phyloP scores from a whole-genome alignment of 345 rosid species.

The Gossypium herbaceum region DNA sequence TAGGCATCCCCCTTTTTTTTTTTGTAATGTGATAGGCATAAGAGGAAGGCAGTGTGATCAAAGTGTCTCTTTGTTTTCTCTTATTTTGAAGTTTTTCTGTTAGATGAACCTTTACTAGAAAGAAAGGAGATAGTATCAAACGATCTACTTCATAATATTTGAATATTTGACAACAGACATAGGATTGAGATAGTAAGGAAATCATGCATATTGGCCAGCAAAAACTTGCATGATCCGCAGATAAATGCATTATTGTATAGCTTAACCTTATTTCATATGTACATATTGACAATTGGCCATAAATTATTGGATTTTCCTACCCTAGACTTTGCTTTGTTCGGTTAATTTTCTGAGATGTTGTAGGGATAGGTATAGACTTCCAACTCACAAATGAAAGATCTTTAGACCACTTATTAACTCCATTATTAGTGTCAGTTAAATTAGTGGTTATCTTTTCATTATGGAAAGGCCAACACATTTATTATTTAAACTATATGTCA shows the following conservation, averaged over 20 bases:
- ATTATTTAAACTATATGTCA: neutral
- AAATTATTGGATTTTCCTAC: neutral
- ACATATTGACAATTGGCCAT: neutral
- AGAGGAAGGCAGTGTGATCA: neutral
- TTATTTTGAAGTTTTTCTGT: neutral
- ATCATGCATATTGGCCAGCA: neutral
- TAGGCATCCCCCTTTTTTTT: neutral
- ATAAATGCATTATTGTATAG: neutral
- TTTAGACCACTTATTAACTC: neutral
- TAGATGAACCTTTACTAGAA: neutral
- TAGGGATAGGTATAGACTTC: neutral
- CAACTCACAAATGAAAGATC: neutral
- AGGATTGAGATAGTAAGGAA: neutral
- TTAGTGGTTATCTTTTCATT: slow-evolving; percentile 1
- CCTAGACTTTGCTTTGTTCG: neutral
- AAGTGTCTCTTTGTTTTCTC: neutral
- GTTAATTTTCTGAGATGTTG: neutral
- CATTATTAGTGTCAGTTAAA: slow-evolving; percentile 4
- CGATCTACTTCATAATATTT: neutral
- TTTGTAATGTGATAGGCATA: neutral
- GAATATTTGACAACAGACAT: neutral
- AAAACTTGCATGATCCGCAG: neutral
- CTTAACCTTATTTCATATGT: neutral
- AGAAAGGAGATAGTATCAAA: neutral
- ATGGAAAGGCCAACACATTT: neutral